Evolutionary conservation across 2,329 filamentous ascomycete genomes (phyloP), one percentile per base, ranked within the genome.

Genomic region (Diaporthe humulicola): DNA sequence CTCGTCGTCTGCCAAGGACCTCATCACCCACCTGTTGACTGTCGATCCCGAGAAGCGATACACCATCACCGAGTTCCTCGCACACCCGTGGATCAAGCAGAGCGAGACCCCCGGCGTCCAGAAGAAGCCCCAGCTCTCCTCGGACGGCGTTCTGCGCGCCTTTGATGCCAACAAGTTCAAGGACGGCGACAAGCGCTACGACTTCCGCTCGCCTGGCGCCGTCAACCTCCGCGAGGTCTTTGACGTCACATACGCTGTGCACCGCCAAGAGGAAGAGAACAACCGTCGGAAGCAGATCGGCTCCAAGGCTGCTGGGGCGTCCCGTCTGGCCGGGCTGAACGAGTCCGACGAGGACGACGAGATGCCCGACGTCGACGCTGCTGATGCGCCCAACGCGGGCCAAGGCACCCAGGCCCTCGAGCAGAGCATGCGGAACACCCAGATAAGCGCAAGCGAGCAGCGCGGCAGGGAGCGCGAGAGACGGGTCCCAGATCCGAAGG

Each of bases 171-270:
- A 85, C 56, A 87, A 87, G 77, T 81, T 91, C 22, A 84, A 87
- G 57, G 89, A 90, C 45, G 84, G 87, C 50, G 93, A 93, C 38
- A 92, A 91, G 77, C 92, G 94, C 25, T 92, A 93, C 85, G 97
- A 99, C 83, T 99, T 98, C 92, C 92, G 97, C 74, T 98, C 96
- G 0, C 97, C 97, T 0, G 97, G 96, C 69, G 96, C 95, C 3
- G 93, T 99, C 84, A 98, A 98, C 82, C 87, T 99, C 17, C 95
- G 97, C 75, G 97, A 99, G 84, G 96, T 98, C 3, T 99, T 99
- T 78, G 97, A 99, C 81, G 96, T 99, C 66, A 93, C 95, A n/a
- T 99, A 99, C 81, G 96, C 97, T 12, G 97, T 99, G 12, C 97
- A 98, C 82, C 90, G 97, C 61, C 95, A 98, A 84, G 97, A 98